Evolutionary conservation across 768 basidiomycete genomes (phyloP), one percentile per base, ranked within the genome.

Genomic region (Leccinum imitatum): DNA sequence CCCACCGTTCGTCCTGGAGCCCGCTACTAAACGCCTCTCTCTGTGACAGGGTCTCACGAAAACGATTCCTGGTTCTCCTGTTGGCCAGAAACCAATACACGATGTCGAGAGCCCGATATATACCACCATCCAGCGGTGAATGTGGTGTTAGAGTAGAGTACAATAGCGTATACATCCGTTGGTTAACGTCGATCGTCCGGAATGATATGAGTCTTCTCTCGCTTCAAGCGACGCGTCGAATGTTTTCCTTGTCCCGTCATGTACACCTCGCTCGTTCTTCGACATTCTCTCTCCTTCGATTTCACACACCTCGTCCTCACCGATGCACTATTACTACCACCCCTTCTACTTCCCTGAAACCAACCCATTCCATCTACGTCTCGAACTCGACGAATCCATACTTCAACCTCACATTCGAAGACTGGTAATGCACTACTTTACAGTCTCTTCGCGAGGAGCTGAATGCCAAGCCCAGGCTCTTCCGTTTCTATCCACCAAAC

Each of bases 331-430:
- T 69, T 30, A 56, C 23, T 30, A 56, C 23, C 14, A 13, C 60
- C 15, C 63, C 62, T 37, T 25, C 53, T 13, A 69, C 71, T 3
- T 54, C 62, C 8, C 30, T 75, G 53, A 76, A 63, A 56, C 76
- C 77, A 11, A 71, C 76, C 44, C 80, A 81, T 67, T 80, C 82
- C 2, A 84, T 90, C 53, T 90, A 86, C 69, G 77, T 93, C 13
- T 96, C 93, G 0, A 80, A 79, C 30, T 92, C 92, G 15, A 84
- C 82, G 5, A 82, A 93, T 66, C 93, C 95, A 2, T 91, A 87
- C 73, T 93, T 95, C 75, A 97, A 97, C 73, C 83, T 97, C 47
- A 84, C 91, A 0, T 83, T 91, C 54, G 95, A 97, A 73, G 94
- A 96, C 71, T 95, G 93, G 94, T 93, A 23, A 59, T 83, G 10